Evolutionary conservation across 768 basidiomycete species (phyloP).

Genomic region (Pleurotus platypus): DNA sequence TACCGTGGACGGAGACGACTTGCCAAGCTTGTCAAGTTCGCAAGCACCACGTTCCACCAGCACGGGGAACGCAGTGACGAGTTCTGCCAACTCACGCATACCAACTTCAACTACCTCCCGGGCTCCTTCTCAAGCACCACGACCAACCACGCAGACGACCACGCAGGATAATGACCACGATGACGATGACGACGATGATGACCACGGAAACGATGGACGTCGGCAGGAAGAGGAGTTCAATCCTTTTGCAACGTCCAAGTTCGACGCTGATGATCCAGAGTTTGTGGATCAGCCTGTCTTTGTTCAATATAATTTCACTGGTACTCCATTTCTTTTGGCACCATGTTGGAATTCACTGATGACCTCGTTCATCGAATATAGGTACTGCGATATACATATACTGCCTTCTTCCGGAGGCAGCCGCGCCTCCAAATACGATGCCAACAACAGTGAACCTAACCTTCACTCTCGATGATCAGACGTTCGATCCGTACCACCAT

Average conservation of each 20-base stretch:
- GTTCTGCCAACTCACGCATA: no score
- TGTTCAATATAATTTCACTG: conserved; percentile 40
- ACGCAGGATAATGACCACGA: not conserved
- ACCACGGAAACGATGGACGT: conserved; percentile 8
- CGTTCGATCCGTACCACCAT: conserved; percentile 24
- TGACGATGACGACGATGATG: conserved; percentile 8
- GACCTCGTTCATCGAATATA: conserved; percentile 15
- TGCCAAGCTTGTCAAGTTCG: not conserved
- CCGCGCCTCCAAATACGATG: conserved; percentile 16
- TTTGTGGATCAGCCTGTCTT: conserved; percentile 28
- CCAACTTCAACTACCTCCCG: no score
- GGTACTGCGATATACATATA: conserved; percentile 48
- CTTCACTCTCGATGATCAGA: conserved; percentile 37
- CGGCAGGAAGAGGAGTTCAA: conserved; percentile 2
- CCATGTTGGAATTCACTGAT: not conserved
- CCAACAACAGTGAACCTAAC: conserved; percentile 41
- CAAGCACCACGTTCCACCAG: not conserved
- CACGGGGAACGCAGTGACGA: no score
- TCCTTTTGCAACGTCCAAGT: conserved; percentile 11
- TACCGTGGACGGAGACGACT: conserved; percentile 16
- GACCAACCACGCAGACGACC: not conserved
- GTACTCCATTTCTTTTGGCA: conserved; percentile 20
- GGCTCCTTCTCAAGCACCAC: not conserved
- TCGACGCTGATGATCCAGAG: conserved; percentile 25
- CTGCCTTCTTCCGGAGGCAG: conserved; percentile 31